These are phyloP conservation scores for Silene coronaria DNA, from an alignment of 179 eudicot genomes.

Conservation along the genomic window DNA sequence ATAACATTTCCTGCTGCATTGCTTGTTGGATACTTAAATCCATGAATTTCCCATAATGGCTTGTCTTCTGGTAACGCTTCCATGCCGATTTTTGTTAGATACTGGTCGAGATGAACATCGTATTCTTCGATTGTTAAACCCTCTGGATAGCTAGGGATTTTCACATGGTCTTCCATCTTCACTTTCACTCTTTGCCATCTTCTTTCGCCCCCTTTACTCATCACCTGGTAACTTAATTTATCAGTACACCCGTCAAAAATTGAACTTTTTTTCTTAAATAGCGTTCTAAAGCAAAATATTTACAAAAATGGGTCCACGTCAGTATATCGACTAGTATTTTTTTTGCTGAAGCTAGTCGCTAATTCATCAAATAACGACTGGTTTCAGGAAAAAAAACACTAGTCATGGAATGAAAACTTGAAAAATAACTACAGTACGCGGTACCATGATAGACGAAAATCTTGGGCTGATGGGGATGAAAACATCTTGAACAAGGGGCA, in stretches of 20 bases:
- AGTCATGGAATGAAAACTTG: not conserved
- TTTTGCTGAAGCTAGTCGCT: too few species aligned
- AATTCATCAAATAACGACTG: too few species aligned
- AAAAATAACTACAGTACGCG: too few species aligned
- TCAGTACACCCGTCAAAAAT: not conserved
- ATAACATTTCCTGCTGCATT: conserved; percentile 43
- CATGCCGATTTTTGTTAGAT: conserved; percentile 41
- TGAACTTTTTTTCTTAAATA: too few species aligned
- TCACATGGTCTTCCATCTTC: conserved; percentile 47
- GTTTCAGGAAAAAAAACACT: too few species aligned
- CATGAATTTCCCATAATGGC: conserved; percentile 76
- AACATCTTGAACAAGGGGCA: conserved; percentile 6
- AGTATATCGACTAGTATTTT: too few species aligned
- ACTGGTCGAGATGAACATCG: conserved; percentile 40
- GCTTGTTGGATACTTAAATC: conserved; percentile 48
- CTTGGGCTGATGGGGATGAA: conserved; percentile 13
- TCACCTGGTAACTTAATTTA: conserved; percentile 29
- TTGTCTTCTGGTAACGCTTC: conserved; percentile 48
- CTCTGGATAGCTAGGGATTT: conserved; percentile 35
- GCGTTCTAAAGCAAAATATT: too few species aligned
- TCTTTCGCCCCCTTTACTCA: conserved; percentile 39
- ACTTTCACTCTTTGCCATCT: conserved; percentile 67
- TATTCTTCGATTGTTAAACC: conserved; percentile 32
- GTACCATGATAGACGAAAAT: conserved; percentile 18
- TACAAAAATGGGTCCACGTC: too few species aligned